Evolutionary conservation across 2,329 filamentous ascomycete genomes (phyloP), one percentile per base, ranked within the genome.

Genomic region (Phaeoacremonium minimum): DNA sequence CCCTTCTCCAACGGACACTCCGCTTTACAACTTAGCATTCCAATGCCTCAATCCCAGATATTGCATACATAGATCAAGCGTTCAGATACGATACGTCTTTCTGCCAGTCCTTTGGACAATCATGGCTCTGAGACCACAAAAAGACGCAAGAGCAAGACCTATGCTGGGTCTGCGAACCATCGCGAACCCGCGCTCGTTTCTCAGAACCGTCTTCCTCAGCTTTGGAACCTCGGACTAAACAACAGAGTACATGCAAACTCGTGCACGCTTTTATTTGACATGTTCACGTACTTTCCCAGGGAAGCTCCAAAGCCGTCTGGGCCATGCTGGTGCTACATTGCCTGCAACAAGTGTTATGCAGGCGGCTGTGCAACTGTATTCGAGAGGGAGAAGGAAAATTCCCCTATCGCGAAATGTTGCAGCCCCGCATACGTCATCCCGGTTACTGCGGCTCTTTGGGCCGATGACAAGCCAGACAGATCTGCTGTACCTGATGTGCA

Each of bases 71-170:
- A 28, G 15, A 37, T 30, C 30, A 61, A 60, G 75, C 74, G 74
- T 77, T 73, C 64, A 69, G 74, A 77, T 78, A 79, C 72, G 72
- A 78, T 80, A 80, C 76, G 63, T 77, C 74, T 77, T 62, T 56
- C 56, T 73, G 70, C 67, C 64, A 45, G 42, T 54, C 42, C 50
- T 47, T 33, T 40, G 35, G 15, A 18, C 33, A n/a, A 30, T 57
- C 45, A 71, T 79, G 73, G 69, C 72, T 67, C 55, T 51, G 61
- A 75, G 75, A 76, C 63, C 76, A 80, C 76, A 64, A 62, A 65
- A 69, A 63, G 61, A 73, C 75, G 76, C 76, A 63, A 80, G 74
- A 80, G 51, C 44, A 72, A 75, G 49, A 31, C 43, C 49, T 39
- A 42, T 36, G 39, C 43, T 42, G 46, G 35, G 35, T 28, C 30